phyloP scores from a whole-genome alignment of 257 asterid genomes.

The Solanum ossicruentum region DNA sequence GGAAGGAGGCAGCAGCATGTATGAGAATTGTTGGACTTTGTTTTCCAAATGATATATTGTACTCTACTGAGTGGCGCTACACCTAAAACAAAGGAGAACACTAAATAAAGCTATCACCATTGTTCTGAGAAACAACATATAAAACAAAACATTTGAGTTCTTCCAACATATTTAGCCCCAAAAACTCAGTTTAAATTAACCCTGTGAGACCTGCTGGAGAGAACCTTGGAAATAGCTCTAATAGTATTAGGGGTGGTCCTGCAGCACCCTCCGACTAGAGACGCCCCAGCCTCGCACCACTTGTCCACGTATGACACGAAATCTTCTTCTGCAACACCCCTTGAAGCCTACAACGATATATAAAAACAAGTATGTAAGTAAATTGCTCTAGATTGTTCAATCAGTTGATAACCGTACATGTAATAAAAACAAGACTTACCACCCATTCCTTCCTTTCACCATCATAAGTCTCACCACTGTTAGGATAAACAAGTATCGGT shows the following conservation, averaged over 20 bases:
- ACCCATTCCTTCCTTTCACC: conserved; percentile 62
- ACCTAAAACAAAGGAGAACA: background rate
- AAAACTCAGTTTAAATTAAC: background rate
- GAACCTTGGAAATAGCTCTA: conserved; percentile 46
- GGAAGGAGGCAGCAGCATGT: too few relatives aligned
- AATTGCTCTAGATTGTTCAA: background rate
- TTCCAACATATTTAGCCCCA: too few relatives aligned
- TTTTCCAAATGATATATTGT: too few relatives aligned
- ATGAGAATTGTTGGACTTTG: too few relatives aligned
- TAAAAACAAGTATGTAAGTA: background rate
- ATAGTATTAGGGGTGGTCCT: conserved; percentile 73
- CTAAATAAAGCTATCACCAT: background rate
- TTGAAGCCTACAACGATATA: conserved; percentile 6
- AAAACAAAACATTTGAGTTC: background rate
- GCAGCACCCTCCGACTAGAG: conserved; percentile 80
- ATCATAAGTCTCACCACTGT: conserved; percentile 85
- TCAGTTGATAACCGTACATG: background rate
- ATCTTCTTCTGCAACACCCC: conserved; percentile 38
- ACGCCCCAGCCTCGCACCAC: conserved; percentile 80
- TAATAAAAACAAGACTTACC: conserved; percentile 20
- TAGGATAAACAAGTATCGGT: conserved; percentile 71
- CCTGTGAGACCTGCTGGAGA: conserved; percentile 6
- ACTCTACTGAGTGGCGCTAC: too few relatives aligned
- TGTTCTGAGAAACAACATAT: background rate
- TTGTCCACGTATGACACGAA: conserved; percentile 62